These are phyloP conservation scores for sweet orange (Citrus sinensis) DNA, from an alignment of 345 rosid genomes.

Conservation along the genomic window DVS_A1.0 CM039162.1:12190001-12190500, in stretches of 20 bases:
- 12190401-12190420: conserved; percentile 95
- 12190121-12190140: not conserved
- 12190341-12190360: not conserved
- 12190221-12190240: not conserved
- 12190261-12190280: not conserved
- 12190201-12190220: not conserved
- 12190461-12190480: conserved; percentile 87
- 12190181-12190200: not conserved
- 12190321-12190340: not conserved
- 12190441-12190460: conserved; percentile 89
- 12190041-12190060: not conserved
- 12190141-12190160: not conserved
- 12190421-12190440: conserved; percentile 99
- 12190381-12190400: conserved; percentile 92
- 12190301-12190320: not conserved
- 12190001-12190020: not conserved
- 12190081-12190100: not conserved
- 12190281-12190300: not conserved
- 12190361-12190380: conserved; percentile 58
- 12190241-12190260: not conserved
- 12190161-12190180: not conserved
- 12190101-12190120: not conserved
- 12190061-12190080: not conserved
- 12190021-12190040: not conserved
- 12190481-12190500: conserved; percentile 18